phyloP scores from a whole-genome alignment of 192 early-diverging fungal species.

The Umbelopsis sp. region DNA sequence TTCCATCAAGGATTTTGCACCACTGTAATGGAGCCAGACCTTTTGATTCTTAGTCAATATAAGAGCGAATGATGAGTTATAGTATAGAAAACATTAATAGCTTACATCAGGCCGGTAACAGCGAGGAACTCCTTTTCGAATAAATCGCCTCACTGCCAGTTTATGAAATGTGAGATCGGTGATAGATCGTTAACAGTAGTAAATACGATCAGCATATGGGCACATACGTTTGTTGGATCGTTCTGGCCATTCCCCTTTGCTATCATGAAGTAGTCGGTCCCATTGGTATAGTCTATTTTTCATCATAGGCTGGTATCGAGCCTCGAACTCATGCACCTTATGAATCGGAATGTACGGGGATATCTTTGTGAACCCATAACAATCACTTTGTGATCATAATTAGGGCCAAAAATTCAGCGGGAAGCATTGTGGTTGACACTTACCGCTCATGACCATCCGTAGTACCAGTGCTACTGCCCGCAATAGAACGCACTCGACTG shows the following conservation, averaged over 20 bases:
- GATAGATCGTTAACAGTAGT: not conserved
- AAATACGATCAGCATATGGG: not conserved
- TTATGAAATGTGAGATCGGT: not conserved
- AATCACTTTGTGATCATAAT: not conserved
- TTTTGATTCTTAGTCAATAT: not conserved
- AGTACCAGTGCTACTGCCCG: not conserved
- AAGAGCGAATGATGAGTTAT: not conserved
- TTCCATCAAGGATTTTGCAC: not conserved
- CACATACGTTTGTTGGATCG: not conserved
- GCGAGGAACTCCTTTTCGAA: not conserved
- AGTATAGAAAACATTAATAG: not conserved
- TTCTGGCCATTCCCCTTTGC: not conserved
- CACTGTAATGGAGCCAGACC: slow-evolving; percentile 5
- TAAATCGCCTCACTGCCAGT: not conserved
- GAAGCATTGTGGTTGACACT: not conserved
- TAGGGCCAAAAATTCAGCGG: not conserved
- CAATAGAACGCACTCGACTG: not conserved
- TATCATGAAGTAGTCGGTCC: not conserved
- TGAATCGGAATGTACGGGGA: not conserved
- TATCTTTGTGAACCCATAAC: not conserved
- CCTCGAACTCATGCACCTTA: not conserved
- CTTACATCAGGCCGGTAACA: not conserved
- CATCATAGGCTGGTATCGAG: slow-evolving; percentile 11
- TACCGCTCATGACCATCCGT: not conserved
- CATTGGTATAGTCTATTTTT: not conserved